A percentile compares a stretch with the other conserved stretches of the same genome.
phyloP scores from a whole-genome alignment of 148 eudicot genomes.

The Cornus controversa region DNA sequence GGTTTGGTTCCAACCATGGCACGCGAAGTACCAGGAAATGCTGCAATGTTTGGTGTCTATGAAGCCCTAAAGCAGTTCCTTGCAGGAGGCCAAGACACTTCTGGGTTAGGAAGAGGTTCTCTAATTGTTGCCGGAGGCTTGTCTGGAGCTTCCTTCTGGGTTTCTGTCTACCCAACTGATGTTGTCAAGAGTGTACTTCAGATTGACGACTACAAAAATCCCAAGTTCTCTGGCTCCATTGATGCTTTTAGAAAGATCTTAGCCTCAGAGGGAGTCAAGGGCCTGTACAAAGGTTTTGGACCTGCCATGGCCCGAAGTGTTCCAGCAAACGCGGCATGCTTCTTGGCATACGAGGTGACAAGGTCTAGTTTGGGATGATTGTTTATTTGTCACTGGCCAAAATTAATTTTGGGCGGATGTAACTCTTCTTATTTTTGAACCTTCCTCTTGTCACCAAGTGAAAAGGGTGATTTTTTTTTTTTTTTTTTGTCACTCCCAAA shows the following conservation, averaged over 20 bases:
- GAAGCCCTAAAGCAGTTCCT: slow-evolving; percentile 67
- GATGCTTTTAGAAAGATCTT: slow-evolving; percentile 75
- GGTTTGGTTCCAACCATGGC: slow-evolving; percentile 85
- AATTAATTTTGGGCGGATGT: not conserved
- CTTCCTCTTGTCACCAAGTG: too few species aligned
- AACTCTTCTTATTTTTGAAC: too few species aligned
- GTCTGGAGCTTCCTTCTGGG: slow-evolving; percentile 88
- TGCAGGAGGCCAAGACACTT: slow-evolving; percentile 84
- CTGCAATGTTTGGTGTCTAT: slow-evolving; percentile 87
- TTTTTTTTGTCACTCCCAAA: not conserved
- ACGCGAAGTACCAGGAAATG: slow-evolving; percentile 98
- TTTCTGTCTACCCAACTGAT: slow-evolving; percentile 74
- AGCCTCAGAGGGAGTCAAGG: slow-evolving; percentile 71
- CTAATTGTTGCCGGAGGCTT: slow-evolving; percentile 76
- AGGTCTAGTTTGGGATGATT: slow-evolving; percentile 79
- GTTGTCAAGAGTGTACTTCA: slow-evolving; percentile 89
- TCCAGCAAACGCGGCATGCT: slow-evolving; percentile 97
- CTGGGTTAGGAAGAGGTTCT: slow-evolving; percentile 69
- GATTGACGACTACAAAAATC: slow-evolving; percentile 76
- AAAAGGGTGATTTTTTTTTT: too few species aligned
- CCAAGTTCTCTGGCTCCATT: slow-evolving; percentile 68
- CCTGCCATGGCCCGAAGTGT: slow-evolving; percentile 93
- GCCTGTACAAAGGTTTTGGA: slow-evolving; percentile 91
- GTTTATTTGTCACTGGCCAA: not conserved
- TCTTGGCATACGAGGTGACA: slow-evolving; percentile 88